These are phyloP conservation scores for Brassica incana DNA, from an alignment of 345 rosid species.

Conservation along the genomic window DNA sequence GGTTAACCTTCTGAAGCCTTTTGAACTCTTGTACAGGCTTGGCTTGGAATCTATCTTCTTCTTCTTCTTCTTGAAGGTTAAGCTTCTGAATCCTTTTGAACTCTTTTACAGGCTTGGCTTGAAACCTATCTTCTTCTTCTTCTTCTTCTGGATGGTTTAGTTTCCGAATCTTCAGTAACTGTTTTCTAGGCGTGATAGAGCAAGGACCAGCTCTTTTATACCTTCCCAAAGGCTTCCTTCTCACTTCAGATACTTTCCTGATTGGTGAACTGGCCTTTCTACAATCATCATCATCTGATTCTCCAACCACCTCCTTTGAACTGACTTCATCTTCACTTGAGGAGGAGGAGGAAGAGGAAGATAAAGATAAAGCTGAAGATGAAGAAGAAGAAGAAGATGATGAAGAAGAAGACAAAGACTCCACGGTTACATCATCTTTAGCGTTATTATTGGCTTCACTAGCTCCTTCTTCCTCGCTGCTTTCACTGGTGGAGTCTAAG, in stretches of 20 bases:
- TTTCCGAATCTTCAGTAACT: background rate
- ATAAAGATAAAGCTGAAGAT: background rate
- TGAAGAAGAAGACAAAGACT: conserved; percentile 22
- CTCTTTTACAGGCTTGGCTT: conserved; percentile 7
- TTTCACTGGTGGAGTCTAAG: conserved; percentile 2
- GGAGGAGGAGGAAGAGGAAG: background rate
- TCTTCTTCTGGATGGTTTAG: conserved; percentile 10
- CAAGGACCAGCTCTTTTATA: conserved; percentile 17
- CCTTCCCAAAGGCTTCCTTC: conserved; percentile 24
- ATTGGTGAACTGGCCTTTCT: conserved; percentile 3
- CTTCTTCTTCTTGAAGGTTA: conserved; percentile 14
- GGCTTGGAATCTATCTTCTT: conserved; percentile 5
- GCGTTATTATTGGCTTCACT: background rate
- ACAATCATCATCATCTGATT: conserved; percentile 24
- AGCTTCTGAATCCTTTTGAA: background rate
- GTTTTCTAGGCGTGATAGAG: conserved; percentile 22
- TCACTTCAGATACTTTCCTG: conserved; percentile 2
- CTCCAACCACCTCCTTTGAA: conserved; percentile 22
- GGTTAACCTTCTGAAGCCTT: conserved; percentile 2
- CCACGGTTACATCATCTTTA: conserved; percentile 2
- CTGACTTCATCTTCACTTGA: conserved; percentile 23
- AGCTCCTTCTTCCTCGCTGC: conserved; percentile 2
- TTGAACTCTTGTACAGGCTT: background rate
- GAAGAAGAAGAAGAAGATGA: background rate
- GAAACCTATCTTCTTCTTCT: conserved; percentile 5